Evolutionary conservation across 225 moss, liverwort and hornwort species (phyloP), one percentile per base, ranked within the genome.

Genomic region (Bryum argenteum): DNA sequence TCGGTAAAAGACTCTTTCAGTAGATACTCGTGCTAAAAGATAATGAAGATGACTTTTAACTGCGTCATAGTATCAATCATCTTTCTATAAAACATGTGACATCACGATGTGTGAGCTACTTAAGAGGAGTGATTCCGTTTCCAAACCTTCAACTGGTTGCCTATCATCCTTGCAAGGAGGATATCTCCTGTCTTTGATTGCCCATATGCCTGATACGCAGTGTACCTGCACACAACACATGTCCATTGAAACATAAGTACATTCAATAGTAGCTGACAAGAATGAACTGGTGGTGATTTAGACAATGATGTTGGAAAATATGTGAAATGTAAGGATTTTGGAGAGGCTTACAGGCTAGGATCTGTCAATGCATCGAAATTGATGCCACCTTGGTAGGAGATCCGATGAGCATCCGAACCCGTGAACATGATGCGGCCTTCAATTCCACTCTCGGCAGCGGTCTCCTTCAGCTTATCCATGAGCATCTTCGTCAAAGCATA

Each of bases 351-450:
- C 83, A 63, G 39, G 66, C 54, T 57, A 38, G 79, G 73, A 50
- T 83, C 48, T 47, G 79, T 83, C 65, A 83, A 28, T 13, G 79
- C 12, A 39, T 83, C 73, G 3, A 83, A 83, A 50, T 51, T 58
- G 55, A 83, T 58, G 24, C 83, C 83, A 9, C 66, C 83, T 40
- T 40, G 22, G 33, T 79, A 83, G 11, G 79, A 51, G 48, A 83
- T 18, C 16, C 83, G 79, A 47, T 83, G 83, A 37, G 72, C 83
- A n/a, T 83, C 83, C 7, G 83, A 83, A 17, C 69, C 79, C 14
- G 79, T 83, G 47, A 83, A 79, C 83, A 83, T 61, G 21, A 83
- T 76, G 11, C 83, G 79, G 4, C 83, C 76, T 61, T 79, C 76
- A 11, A 69, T 73, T 63, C 83, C 83, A 55, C 75, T 75, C 8